Evolutionary conservation across 2,329 filamentous ascomycete species (phyloP).

Genomic region (Cladosporium austrohemisphaericum): DNA sequence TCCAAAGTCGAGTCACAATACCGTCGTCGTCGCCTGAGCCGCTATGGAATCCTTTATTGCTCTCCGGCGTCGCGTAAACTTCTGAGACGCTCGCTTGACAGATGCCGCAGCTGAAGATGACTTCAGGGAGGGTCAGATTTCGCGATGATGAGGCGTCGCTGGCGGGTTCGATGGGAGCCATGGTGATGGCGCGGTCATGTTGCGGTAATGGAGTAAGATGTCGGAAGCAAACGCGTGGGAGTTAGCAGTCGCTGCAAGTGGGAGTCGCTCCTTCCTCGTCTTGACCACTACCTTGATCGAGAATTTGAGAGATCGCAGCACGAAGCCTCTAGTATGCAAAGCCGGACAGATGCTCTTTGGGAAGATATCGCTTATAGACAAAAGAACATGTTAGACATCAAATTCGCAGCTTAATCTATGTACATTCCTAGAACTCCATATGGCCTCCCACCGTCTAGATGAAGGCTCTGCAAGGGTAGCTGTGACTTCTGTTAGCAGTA

Average conservation of each 20-base stretch:
- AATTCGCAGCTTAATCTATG: constrained; percentile 13
- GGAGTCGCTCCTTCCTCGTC: constrained; percentile 12
- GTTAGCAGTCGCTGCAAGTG: neutral
- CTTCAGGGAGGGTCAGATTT: constrained; percentile 30
- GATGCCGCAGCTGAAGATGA: constrained; percentile 48
- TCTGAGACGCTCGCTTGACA: constrained; percentile 46
- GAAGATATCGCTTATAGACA: constrained; percentile 17
- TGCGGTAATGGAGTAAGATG: constrained; percentile 4
- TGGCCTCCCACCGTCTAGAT: constrained; percentile 18
- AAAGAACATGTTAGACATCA: constrained; percentile 13
- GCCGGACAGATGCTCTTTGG: neutral
- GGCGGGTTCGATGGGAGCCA: constrained; percentile 3
- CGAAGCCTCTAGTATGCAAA: neutral
- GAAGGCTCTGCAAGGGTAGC: constrained; percentile 48
- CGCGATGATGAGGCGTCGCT: constrained; percentile 1
- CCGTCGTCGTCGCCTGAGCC: constrained; percentile 31
- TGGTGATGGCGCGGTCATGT: constrained; percentile 16
- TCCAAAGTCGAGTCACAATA: constrained; percentile 44
- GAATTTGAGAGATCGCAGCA: neutral
- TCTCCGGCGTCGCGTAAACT: constrained; percentile 39
- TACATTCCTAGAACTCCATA: constrained; percentile 12
- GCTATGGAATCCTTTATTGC: constrained; percentile 35
- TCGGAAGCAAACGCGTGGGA: neutral
- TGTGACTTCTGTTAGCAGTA: constrained; percentile 25
- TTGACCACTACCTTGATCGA: neutral